These are phyloP conservation scores for Fomitopsis betulina DNA, from an alignment of 1,284 basidiomycete genomes.

Conservation along the genomic window DNA sequence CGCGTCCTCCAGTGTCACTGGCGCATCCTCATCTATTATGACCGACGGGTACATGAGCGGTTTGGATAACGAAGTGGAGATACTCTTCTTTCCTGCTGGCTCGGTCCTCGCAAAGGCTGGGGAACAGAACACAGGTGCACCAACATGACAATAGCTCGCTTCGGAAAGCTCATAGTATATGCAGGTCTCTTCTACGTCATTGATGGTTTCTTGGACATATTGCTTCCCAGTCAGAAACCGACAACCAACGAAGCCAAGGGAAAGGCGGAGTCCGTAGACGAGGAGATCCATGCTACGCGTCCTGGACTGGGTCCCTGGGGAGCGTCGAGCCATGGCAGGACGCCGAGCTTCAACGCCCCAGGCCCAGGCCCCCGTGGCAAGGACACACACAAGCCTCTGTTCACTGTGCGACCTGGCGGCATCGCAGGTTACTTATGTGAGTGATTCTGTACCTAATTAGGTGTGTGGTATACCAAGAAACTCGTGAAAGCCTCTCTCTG, in stretches of 20 bases:
- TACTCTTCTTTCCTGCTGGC: conserved; percentile 89
- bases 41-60: conserved; percentile 63
- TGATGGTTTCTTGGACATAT: conserved; percentile 93
- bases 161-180: background rate
- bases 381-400: conserved; percentile 59
- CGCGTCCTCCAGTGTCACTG: conserved; percentile 56
- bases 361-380: conserved; percentile 10
- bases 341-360: background rate
- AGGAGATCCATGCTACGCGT: conserved; percentile 4
- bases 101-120: conserved; percentile 86
- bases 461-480: conserved; percentile 5
- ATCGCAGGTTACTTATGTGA: conserved; percentile 90
- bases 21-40: conserved; percentile 54
- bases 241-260: conserved; percentile 15
- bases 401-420: conserved; percentile 95
- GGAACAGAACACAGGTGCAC: conserved; percentile 78
- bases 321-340: background rate
- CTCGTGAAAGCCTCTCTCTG: conserved; percentile 72
- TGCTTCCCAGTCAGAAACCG: conserved; percentile 51
- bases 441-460: conserved; percentile 32
- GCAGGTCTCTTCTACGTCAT: conserved; percentile 95
- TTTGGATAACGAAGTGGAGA: conserved; percentile 94
- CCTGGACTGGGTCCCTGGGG: background rate
- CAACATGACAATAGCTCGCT: background rate
- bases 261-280: conserved; percentile 9